Conservation (phyloP, 768 basidiomycete species). For the Boletus rufocinnamomeus region DNA sequence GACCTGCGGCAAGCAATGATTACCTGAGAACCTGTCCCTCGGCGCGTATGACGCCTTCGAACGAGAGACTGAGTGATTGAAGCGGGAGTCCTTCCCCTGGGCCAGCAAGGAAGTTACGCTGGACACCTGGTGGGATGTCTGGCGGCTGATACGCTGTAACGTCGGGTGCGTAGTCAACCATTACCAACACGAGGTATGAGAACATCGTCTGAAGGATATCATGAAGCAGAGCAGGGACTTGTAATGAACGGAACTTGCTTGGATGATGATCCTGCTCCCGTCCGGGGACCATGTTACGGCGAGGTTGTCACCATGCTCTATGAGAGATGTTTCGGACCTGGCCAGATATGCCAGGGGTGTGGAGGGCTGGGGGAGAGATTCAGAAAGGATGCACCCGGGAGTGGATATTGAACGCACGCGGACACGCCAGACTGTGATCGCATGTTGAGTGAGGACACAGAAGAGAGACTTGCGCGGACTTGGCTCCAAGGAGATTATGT, state of each 20-base stretch:
- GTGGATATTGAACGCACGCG: slow-evolving; percentile 51
- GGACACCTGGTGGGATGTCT: slow-evolving; percentile 47
- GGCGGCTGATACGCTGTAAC: slow-evolving; percentile 58
- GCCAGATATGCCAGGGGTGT: slow-evolving; percentile 71
- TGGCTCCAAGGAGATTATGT: slow-evolving; percentile 56
- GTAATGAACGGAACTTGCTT: slow-evolving; percentile 49
- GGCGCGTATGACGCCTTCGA: slow-evolving; percentile 81
- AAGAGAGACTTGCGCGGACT: slow-evolving; percentile 80
- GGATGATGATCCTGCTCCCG: slow-evolving; percentile 74
- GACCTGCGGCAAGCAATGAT: slow-evolving; percentile 3
- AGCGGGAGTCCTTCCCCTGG: slow-evolving; percentile 78
- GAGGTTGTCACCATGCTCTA: slow-evolving; percentile 82
- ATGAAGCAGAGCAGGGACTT: slow-evolving; percentile 4
- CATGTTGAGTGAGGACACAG: slow-evolving; percentile 68
- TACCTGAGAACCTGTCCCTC: slow-evolving; percentile 77
- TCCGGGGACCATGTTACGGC: slow-evolving; percentile 83
- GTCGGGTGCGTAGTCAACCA: slow-evolving; percentile 58
- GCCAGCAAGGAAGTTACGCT: slow-evolving; percentile 72
- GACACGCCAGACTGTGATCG: slow-evolving; percentile 80
- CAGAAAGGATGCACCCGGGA: not conserved
- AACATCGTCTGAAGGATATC: slow-evolving; percentile 60
- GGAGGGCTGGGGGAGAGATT: slow-evolving; percentile 53
- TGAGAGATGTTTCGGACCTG: slow-evolving; percentile 73
- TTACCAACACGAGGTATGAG: slow-evolving; percentile 77
- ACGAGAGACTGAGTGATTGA: slow-evolving; percentile 64